Conservation (phyloP, 148 eudicot genomes). For the Rhododendron mucronatum region DNA sequence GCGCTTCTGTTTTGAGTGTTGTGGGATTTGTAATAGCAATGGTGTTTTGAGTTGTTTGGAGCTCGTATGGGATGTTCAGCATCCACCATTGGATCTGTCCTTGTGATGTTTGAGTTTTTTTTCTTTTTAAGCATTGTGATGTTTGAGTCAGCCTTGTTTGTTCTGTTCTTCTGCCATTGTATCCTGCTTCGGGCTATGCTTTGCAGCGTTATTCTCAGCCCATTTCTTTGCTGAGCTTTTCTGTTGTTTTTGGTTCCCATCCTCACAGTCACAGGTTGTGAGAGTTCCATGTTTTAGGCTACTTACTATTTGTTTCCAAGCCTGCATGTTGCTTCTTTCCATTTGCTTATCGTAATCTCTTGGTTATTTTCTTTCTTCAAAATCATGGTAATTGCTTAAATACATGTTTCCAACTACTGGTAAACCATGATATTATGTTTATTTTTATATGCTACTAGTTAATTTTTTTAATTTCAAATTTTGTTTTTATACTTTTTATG, state of each 20-base stretch:
- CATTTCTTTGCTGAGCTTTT: neutral
- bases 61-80: neutral
- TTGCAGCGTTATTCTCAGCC: neutral
- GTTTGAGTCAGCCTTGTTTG: neutral
- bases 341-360: neutral
- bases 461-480: too few relatives aligned
- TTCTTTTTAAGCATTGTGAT: too few relatives aligned
- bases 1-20: neutral
- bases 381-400: neutral
- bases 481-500: too few relatives aligned
- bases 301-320: neutral
- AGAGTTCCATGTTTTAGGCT: neutral
- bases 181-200: neutral
- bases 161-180: neutral
- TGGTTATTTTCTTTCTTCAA: neutral
- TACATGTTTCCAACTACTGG: neutral
- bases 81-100: neutral
- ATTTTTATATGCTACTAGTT: neutral
- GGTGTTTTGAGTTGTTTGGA: neutral
- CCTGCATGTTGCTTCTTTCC: neutral
- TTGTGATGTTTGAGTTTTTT: neutral
- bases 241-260: neutral
- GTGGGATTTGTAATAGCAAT: neutral
- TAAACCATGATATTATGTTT: neutral
- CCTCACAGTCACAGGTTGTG: neutral